These are phyloP conservation scores for Phytophthora kernoviae DNA, from an alignment of 352 stramenopile species.

Conservation along the genomic window DNA sequence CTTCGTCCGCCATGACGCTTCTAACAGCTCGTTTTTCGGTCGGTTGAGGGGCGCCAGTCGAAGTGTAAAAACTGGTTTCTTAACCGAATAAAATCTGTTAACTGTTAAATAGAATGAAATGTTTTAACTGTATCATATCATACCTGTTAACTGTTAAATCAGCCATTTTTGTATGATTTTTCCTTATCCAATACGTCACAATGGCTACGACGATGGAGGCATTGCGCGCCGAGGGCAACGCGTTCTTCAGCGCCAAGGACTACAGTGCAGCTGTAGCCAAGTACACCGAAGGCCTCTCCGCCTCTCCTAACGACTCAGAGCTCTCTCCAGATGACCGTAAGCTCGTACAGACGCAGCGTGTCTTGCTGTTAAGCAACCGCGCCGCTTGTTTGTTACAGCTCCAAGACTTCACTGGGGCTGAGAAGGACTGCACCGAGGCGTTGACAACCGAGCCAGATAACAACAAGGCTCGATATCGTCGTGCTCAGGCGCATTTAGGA, in stretches of 20 bases:
- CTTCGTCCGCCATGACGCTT: conserved; percentile 62
- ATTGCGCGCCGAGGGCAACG: conserved; percentile 72
- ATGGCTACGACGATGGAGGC: conserved; percentile 51
- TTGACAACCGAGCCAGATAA: conserved; percentile 58
- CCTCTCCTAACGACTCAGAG: conserved; percentile 9
- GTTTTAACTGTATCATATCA: conserved; percentile 1
- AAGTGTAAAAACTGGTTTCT: conserved; percentile 4
- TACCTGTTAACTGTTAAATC: background rate
- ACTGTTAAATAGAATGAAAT: no score
- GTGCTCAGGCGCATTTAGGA: conserved; percentile 73
- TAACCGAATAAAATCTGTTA: no score
- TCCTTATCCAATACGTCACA: background rate
- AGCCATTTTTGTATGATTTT: background rate
- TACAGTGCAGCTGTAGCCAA: conserved; percentile 60
- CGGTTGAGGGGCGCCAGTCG: conserved; percentile 26
- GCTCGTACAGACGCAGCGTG: conserved; percentile 43
- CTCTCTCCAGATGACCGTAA: conserved; percentile 17
- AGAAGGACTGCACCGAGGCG: conserved; percentile 58
- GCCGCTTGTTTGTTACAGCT: conserved; percentile 76
- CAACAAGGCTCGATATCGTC: conserved; percentile 80
- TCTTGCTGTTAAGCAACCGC: conserved; percentile 81
- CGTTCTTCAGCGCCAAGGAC: conserved; percentile 77
- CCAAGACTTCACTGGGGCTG: conserved; percentile 54
- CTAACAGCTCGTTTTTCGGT: conserved; percentile 9
- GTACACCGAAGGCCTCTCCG: conserved; percentile 64